These are phyloP conservation scores for Lasiosphaeriaceae sp. DNA, from an alignment of 495 filamentous ascomycete genomes.

Conservation along the genomic window DNA sequence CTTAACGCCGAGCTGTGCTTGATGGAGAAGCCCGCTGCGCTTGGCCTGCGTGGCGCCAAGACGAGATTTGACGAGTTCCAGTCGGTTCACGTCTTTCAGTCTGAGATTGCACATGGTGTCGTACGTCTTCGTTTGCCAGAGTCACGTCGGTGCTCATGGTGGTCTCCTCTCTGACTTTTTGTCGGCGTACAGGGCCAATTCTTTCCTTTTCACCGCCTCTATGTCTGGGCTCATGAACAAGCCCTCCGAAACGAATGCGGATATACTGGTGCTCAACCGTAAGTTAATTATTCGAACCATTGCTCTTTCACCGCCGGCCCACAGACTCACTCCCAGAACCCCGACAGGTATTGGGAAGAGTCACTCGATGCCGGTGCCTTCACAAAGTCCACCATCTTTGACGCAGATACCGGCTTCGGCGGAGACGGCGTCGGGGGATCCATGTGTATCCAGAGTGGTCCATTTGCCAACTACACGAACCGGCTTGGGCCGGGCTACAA, in stretches of 20 bases:
- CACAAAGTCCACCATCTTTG: conserved; percentile 28
- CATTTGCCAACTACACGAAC: conserved; percentile 32
- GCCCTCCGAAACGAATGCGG: conserved; percentile 42
- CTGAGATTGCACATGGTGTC: conserved; percentile 25
- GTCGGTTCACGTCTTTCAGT: conserved; percentile 29
- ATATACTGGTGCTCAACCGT: conserved; percentile 44
- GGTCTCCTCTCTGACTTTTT: background rate
- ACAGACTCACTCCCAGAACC: too few species aligned
- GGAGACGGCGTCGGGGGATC: conserved; percentile 32
- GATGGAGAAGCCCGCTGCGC: conserved; percentile 30
- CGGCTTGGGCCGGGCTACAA: too few species aligned
- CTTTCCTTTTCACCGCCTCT: conserved; percentile 49
- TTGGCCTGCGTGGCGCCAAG: conserved; percentile 25
- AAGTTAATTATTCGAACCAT: conserved; percentile 13
- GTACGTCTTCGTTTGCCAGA: background rate
- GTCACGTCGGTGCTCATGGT: background rate
- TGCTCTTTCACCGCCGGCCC: too few species aligned
- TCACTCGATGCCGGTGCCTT: conserved; percentile 37
- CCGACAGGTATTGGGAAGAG: conserved; percentile 41
- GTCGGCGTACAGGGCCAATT: conserved; percentile 37
- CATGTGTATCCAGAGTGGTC: conserved; percentile 39
- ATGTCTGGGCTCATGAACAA: conserved; percentile 40
- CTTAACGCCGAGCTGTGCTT: conserved; percentile 43
- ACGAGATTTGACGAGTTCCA: conserved; percentile 41
- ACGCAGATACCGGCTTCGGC: conserved; percentile 35